Conservation (phyloP, 2,329 filamentous ascomycete genomes). For the Botrytis hyacinthi region DNA sequence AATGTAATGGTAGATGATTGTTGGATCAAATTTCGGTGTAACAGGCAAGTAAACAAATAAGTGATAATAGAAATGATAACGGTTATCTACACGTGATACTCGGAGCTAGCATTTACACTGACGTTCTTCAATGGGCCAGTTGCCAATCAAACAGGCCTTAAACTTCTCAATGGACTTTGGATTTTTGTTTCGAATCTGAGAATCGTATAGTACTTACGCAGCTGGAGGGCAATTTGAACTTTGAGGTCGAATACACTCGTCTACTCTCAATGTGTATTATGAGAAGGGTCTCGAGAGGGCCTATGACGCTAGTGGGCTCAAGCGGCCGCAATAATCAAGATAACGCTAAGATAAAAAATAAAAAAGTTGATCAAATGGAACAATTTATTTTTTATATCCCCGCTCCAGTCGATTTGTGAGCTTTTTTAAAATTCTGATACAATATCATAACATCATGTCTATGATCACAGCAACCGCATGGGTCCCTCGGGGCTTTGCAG, state of each 20-base stretch:
- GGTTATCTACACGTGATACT: background rate
- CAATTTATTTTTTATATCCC: conserved; percentile 19
- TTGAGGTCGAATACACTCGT: background rate
- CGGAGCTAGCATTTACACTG: background rate
- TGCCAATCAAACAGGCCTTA: background rate
- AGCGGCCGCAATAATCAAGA: conserved; percentile 18
- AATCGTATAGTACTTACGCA: background rate
- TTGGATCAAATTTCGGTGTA: background rate
- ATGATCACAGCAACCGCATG: conserved; percentile 60
- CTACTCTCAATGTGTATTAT: background rate
- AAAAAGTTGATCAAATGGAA: conserved; percentile 16
- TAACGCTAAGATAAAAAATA: conserved; percentile 19
- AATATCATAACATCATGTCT: conserved; percentile 34
- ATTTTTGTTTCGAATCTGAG: background rate
- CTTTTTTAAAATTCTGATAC: background rate
- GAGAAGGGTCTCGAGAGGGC: background rate
- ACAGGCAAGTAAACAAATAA: background rate
- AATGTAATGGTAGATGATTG: background rate
- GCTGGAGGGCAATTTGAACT: background rate
- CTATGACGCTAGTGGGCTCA: background rate
- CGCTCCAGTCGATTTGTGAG: conserved; percentile 10
- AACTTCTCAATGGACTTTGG: background rate
- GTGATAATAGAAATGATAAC: background rate
- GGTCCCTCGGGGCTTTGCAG: conserved; percentile 58
- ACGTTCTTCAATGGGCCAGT: background rate